Evolutionary conservation across 768 basidiomycete species (phyloP), one percentile per base, ranked within the genome.

Genomic region (Megacollybia marginata): DNA sequence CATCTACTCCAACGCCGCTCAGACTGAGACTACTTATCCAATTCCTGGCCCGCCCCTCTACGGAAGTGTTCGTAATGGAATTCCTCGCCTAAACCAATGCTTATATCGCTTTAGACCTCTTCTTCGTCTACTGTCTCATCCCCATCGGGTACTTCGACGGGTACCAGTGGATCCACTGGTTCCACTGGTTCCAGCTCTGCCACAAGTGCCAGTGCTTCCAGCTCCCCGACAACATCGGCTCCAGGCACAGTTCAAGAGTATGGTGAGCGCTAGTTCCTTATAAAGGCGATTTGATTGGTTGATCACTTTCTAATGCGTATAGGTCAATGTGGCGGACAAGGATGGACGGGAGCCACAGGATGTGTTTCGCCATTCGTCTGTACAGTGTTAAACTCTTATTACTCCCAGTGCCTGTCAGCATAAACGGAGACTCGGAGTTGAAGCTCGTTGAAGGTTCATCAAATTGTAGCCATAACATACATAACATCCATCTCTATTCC

Each of bases 1-100:
- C 55, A 58, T 75, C 36, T 74, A 75, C 59, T 60, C 63, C 19
- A 64, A 67, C 33, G 64, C 55, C 18, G 68, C 71, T 2, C 59
- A 69, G 52, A 69, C 69, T 1, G 44, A 64, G 57, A 70, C 67
- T n/a, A 69, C 62, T 23, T 75, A 75, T 57, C 50, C 58, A 8
- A 72, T 75, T 47, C 72, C 73, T 40, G 38, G 38, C 38, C 18
- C 38, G 8, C 38, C 13, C 15, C 38, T 40, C 15, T 40, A 40
- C 38, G 38, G 38, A 13, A 40, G 38, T 18, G 38, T 40, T 2
- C 13, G 38, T 40, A 13, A 13, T 40, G 15, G 8, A 40, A 18
- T 2, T 15, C 38, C 35, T 36, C 8, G 38, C 38, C 18, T 40
- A 18, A 40, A 40, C 8, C 18, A 16, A 15, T 40, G 38, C 13